phyloP scores from a whole-genome alignment of 768 basidiomycete species.

The Cubamyces lactineus region DNA sequence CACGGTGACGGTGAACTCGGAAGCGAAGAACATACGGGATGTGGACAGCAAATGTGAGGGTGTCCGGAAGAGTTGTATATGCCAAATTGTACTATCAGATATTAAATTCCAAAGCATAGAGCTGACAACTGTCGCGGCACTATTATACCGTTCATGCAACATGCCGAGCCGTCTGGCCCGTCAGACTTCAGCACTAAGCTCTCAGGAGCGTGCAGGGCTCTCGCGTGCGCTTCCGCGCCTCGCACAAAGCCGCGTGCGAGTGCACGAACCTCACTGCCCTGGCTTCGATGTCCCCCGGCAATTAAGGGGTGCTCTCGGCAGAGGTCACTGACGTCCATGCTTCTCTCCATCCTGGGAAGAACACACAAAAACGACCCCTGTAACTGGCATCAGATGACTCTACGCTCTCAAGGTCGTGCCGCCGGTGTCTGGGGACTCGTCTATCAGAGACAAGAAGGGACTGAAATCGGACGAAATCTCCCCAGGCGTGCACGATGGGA shows the following conservation, averaged over 20 bases:
- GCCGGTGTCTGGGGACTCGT: no score
- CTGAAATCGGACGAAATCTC: background rate
- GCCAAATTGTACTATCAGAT: background rate
- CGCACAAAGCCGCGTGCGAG: background rate
- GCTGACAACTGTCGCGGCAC: no score
- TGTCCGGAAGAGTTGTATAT: background rate
- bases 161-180: background rate
- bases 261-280: background rate
- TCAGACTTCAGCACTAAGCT: no score
- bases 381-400: background rate
- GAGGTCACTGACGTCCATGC: background rate
- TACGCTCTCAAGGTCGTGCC: no score
- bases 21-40: background rate
- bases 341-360: background rate
- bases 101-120: no score
- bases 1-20: background rate
- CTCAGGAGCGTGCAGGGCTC: background rate
- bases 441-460: background rate
- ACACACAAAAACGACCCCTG: background rate
- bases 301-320: background rate
- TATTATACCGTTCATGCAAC: no score
- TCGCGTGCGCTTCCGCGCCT: background rate
- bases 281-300: constrained; percentile 2
- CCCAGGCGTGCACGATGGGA: background rate
- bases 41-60: background rate